Conservation (phyloP, 2,329 filamentous ascomycete genomes). For the Hypocrella siamensis region DNA sequence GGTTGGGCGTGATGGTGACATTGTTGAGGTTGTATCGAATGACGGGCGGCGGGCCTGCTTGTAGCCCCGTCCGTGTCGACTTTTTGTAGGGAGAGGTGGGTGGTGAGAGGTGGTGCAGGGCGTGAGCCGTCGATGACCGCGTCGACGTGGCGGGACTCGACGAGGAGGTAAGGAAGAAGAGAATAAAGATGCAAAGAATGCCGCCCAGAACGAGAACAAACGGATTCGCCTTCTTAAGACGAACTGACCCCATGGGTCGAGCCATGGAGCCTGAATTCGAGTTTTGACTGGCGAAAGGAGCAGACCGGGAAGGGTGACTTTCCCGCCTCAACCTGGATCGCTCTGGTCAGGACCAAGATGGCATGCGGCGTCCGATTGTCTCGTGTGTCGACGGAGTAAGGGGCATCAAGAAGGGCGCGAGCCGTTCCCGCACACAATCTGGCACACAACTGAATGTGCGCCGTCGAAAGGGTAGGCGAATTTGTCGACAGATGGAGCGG, state of each 20-base stretch:
- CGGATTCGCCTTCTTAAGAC: slow-evolving; percentile 68
- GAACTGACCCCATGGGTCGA: slow-evolving; percentile 45
- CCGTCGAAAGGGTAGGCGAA: too few relatives aligned
- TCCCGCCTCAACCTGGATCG: too few relatives aligned
- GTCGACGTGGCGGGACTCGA: slow-evolving; percentile 29
- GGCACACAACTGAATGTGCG: too few relatives aligned
- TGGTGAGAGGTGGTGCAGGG: slow-evolving; percentile 26
- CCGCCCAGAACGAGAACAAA: slow-evolving; percentile 58
- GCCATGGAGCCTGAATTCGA: slow-evolving; percentile 31
- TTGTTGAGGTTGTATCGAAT: slow-evolving; percentile 92
- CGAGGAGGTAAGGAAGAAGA: slow-evolving; percentile 45
- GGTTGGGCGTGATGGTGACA: slow-evolving; percentile 65
- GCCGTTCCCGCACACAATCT: too few relatives aligned
- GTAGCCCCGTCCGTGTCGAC: slow-evolving; percentile 16
- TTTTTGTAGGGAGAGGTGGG: slow-evolving; percentile 27
- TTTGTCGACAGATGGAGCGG: too few relatives aligned
- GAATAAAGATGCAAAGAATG: slow-evolving; percentile 56
- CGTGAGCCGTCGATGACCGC: slow-evolving; percentile 30
- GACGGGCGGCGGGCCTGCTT: slow-evolving; percentile 56
- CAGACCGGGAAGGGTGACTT: too few relatives aligned
- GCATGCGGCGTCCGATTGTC: too few relatives aligned
- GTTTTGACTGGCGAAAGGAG: too few relatives aligned
- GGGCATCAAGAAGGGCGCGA: too few relatives aligned
- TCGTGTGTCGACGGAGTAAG: too few relatives aligned
- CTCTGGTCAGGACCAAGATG: too few relatives aligned